Conservation (phyloP, 768 basidiomycete species). For the Pleurotus tuber-regium region DNA sequence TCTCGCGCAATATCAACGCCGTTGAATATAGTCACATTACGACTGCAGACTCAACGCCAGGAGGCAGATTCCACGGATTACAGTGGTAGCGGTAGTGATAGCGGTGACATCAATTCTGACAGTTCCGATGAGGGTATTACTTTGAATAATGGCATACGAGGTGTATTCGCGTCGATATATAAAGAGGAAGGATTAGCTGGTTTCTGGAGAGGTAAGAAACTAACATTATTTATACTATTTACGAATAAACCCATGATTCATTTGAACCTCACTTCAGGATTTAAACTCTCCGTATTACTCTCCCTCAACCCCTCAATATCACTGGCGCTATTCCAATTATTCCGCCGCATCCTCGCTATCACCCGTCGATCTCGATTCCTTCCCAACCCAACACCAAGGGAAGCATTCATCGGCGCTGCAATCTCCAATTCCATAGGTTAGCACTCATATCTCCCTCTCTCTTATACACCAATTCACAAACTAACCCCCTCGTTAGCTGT, state of each 20-base stretch:
- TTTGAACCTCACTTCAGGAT: constrained; percentile 31
- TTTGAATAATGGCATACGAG: constrained; percentile 21
- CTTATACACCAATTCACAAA: not conserved
- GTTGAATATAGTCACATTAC: constrained; percentile 52
- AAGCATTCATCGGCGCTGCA: constrained; percentile 58
- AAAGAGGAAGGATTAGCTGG: constrained; percentile 45
- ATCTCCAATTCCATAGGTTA: constrained; percentile 50
- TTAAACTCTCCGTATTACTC: constrained; percentile 45
- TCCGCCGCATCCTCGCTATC: constrained; percentile 36
- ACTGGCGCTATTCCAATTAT: constrained; percentile 50
- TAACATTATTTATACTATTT: no score
- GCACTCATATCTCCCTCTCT: not conserved
- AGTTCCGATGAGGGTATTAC: constrained; percentile 13
- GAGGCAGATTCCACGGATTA: constrained; percentile 26
- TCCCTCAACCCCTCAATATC: constrained; percentile 60
- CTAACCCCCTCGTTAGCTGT: constrained; percentile 34
- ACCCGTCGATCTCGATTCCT: constrained; percentile 12
- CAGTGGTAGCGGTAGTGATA: not conserved
- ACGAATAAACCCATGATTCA: not conserved
- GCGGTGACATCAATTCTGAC: constrained; percentile 3
- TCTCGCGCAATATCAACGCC: constrained; percentile 56
- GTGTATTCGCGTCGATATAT: constrained; percentile 42
- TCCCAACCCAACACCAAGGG: constrained; percentile 34
- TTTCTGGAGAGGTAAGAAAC: constrained; percentile 58
- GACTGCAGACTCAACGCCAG: constrained; percentile 44